Evolutionary conservation across 129 eudicot species (phyloP).

Genomic region (Ambrosia artemisiifolia): DNA sequence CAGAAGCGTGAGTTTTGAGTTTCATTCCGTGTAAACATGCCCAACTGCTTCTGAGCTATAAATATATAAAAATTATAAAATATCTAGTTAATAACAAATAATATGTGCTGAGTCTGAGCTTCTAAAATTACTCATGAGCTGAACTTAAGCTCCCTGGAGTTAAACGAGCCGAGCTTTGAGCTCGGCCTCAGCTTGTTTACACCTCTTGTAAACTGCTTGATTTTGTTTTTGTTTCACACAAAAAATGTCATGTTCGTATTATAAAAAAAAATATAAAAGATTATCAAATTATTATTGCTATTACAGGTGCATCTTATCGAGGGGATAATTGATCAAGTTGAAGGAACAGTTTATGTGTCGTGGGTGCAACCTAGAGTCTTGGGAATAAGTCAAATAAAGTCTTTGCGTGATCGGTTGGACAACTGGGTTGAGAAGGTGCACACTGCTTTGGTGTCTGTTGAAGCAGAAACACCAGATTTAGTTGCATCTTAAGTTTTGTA

Average conservation of each 20-base stretch:
- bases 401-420: slow-evolving; percentile 84
- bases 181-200: neutral
- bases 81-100: neutral
- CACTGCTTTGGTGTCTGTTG: slow-evolving; percentile 89
- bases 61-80: too few relatives aligned
- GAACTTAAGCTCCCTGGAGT: neutral
- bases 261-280: neutral
- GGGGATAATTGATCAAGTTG: slow-evolving; percentile 94
- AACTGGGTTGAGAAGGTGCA: slow-evolving; percentile 85
- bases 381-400: slow-evolving; percentile 77
- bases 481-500: slow-evolving; percentile 53
- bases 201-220: neutral
- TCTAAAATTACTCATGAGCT: neutral
- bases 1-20: neutral
- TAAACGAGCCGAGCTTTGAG: neutral
- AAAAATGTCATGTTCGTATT: neutral
- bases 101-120: neutral
- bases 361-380: slow-evolving; percentile 98
- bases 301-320: slow-evolving; percentile 89
- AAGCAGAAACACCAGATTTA: slow-evolving; percentile 93
- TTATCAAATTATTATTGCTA: neutral
- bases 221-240: neutral
- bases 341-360: slow-evolving; percentile 81
- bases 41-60: neutral
- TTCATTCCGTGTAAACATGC: neutral